A percentile compares a stretch with the other conserved stretches of the same genome.
phyloP scores from a whole-genome alignment of 2,329 filamentous ascomycete species.

The Trichoderma cornu-damae region DNA sequence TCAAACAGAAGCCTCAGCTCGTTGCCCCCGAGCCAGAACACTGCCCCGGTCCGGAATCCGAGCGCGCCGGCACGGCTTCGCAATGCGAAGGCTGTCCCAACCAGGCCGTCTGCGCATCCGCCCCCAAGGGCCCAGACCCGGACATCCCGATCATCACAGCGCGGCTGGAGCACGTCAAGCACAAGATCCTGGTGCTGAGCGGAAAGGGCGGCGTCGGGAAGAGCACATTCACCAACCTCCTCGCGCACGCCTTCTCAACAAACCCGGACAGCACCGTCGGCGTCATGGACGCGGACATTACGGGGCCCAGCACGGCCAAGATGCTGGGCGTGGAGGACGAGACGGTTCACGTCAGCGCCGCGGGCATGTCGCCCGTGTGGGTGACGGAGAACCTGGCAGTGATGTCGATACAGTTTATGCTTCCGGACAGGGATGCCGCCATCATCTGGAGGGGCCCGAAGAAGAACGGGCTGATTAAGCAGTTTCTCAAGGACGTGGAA shows the following conservation, averaged over 20 bases:
- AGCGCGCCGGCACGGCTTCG: conserved; percentile 65
- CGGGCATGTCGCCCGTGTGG: conserved; percentile 94
- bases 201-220: conserved; percentile 98
- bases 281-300: conserved; percentile 98
- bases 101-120: conserved; percentile 77
- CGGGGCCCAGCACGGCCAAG: conserved; percentile 91
- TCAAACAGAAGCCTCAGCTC: conserved; percentile 74
- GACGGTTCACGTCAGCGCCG: conserved; percentile 83
- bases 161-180: conserved; percentile 72
- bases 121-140: conserved; percentile 91
- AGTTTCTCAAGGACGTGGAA: conserved; percentile 95
- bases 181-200: conserved; percentile 88
- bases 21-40: conserved; percentile 95
- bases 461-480: conserved; percentile 98
- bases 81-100: conserved; percentile 95
- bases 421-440: conserved; percentile 87
- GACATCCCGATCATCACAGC: conserved; percentile 85
- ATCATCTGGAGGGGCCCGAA: conserved; percentile 97
- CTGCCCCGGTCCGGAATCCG: conserved; percentile 84
- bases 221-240: conserved; percentile 83
- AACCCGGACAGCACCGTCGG: conserved; percentile 76
- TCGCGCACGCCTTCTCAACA: conserved; percentile 82
- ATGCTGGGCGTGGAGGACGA: conserved; percentile 98
- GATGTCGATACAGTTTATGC: conserved; percentile 98
- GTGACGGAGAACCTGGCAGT: conserved; percentile 89